Evolutionary conservation across 1,284 basidiomycete genomes (phyloP).

Genomic region (Malassezia slooffiae): DNA sequence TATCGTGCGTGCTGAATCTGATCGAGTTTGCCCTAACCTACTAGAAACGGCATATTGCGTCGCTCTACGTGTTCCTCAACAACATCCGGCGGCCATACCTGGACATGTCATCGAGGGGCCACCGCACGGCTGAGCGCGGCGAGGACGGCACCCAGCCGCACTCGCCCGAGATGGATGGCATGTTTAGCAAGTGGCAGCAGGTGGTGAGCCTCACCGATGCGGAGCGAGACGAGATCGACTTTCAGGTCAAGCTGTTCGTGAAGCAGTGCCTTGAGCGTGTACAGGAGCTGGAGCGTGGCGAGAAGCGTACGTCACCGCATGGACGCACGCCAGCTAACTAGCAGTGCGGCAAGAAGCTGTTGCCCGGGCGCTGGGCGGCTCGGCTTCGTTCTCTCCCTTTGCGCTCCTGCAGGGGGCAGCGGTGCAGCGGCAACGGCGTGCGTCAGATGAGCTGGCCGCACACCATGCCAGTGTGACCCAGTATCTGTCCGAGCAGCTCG

Average conservation of each 20-base stretch:
- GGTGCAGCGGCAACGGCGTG: neutral
- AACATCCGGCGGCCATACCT: slow-evolving; percentile 11
- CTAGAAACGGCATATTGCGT: slow-evolving; percentile 13
- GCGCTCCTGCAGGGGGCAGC: neutral
- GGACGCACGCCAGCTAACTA: neutral
- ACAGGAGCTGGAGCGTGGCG: slow-evolving; percentile 68
- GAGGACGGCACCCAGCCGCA: neutral
- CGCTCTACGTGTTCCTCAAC: slow-evolving; percentile 7
- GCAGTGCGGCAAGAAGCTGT: slow-evolving; percentile 10
- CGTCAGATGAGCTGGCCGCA: slow-evolving; percentile 52
- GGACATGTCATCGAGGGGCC: slow-evolving; percentile 1
- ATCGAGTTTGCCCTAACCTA: neutral
- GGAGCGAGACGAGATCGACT: slow-evolving; percentile 79
- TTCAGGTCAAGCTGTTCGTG: slow-evolving; percentile 70
- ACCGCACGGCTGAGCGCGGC: neutral
- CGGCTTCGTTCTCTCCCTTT: neutral
- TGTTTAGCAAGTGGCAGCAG: slow-evolving; percentile 41
- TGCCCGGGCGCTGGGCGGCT: neutral
- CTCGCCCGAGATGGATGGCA: slow-evolving; percentile 1
- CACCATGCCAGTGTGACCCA: slow-evolving; percentile 74
- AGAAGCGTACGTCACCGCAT: slow-evolving; percentile 59
- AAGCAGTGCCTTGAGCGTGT: slow-evolving; percentile 71
- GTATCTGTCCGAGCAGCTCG: slow-evolving; percentile 67
- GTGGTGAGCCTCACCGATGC: slow-evolving; percentile 63
- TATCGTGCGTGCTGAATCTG: slow-evolving; percentile 4